phyloP scores from a whole-genome alignment of 1,284 basidiomycete species.

The Ceratobasidium sp. region DNA sequence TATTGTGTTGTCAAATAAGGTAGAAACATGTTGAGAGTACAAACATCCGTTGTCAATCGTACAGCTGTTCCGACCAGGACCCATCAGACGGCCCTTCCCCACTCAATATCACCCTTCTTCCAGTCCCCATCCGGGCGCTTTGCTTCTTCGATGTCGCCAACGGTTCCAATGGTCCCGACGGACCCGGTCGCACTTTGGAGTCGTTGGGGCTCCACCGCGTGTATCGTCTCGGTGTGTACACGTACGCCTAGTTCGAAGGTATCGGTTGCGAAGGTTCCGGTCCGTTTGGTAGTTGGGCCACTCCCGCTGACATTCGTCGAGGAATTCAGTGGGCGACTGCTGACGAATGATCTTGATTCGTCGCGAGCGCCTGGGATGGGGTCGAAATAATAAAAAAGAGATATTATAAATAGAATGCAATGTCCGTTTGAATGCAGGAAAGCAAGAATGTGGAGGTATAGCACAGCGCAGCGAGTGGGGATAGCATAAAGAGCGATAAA shows the following conservation, averaged over 20 bases:
- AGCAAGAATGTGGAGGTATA: background rate
- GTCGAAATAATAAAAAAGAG: background rate
- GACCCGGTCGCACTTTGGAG: background rate
- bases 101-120: background rate
- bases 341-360: constrained; percentile 9
- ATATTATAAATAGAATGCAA: constrained; percentile 3
- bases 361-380: constrained; percentile 1
- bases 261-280: background rate
- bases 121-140: background rate
- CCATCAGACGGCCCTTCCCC: constrained; percentile 2
- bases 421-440: background rate
- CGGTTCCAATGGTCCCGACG: background rate
- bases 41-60: background rate
- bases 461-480: background rate
- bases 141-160: background rate
- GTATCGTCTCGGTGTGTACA: constrained; percentile 10
- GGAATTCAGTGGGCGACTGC: background rate
- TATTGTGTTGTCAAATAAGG: no score
- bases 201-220: background rate
- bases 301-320: background rate
- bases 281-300: background rate
- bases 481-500: background rate
- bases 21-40: background rate
- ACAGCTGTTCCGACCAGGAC: constrained; percentile 12
- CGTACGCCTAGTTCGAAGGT: constrained; percentile 29